phyloP scores from a whole-genome alignment of 1,284 basidiomycete genomes.

The Boletus albobrunnescens region DNA sequence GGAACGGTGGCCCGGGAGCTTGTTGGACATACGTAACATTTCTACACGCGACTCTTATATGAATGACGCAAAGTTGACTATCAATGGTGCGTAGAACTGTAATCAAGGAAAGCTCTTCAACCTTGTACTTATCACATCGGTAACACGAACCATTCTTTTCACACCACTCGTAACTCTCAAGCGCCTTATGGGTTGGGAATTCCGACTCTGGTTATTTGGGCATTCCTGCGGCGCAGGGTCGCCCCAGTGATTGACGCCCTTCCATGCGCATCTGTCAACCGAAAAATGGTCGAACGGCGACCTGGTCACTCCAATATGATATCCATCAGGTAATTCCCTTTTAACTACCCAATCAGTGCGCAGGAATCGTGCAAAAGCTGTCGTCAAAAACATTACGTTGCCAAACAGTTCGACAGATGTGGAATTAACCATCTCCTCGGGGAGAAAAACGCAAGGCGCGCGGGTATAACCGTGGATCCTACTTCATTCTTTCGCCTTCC shows the following conservation, averaged over 20 bases:
- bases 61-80: neutral
- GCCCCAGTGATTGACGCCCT: neutral
- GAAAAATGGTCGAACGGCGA: neutral
- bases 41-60: neutral
- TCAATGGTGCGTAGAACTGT: neutral
- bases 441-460: neutral
- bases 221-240: neutral
- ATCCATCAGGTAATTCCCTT: neutral
- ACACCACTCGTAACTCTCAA: neutral
- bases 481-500: neutral
- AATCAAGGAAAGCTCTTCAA: neutral
- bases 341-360: neutral
- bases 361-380: neutral
- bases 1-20: constrained; percentile 5
- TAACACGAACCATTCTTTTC: neutral
- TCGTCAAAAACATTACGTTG: neutral
- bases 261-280: neutral
- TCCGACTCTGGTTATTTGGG: neutral
- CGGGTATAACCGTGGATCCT: neutral
- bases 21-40: neutral
- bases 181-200: neutral
- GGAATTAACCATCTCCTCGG: constrained; percentile 12
- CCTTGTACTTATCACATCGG: neutral
- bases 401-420: too few relatives aligned
- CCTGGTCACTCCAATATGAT: neutral